phyloP scores from a whole-genome alignment of 1,284 basidiomycete genomes.

The Cutaneotrichosporon mucoides region DNA sequence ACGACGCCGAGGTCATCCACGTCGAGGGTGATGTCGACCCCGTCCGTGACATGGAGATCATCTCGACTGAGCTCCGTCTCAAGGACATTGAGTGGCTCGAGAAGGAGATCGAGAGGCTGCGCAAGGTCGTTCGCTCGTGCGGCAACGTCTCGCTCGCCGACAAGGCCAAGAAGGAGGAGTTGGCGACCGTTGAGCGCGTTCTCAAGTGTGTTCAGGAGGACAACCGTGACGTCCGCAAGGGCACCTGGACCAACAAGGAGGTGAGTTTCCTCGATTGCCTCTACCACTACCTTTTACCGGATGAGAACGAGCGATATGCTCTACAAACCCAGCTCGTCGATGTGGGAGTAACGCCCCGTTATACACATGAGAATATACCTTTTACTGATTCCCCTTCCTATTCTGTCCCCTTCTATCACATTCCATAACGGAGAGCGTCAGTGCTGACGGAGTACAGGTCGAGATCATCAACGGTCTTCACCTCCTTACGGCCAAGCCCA shows the following conservation, averaged over 20 bases:
- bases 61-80: conserved; percentile 84
- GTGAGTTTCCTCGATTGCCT: conserved; percentile 53
- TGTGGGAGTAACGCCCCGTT: conserved; percentile 67
- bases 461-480: conserved; percentile 91
- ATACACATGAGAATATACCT: conserved; percentile 54
- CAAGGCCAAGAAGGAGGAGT: conserved; percentile 95
- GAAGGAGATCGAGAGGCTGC: conserved; percentile 77
- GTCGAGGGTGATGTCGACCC: conserved; percentile 99
- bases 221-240: conserved; percentile 88
- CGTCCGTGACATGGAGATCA: conserved; percentile 95
- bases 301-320: conserved; percentile 74
- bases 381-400: conserved; percentile 16
- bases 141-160: conserved; percentile 82
- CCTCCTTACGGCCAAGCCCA: conserved; percentile 93
- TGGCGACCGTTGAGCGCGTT: conserved; percentile 82
- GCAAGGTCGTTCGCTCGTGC: conserved; percentile 59
- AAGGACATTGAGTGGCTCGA: conserved; percentile 99
- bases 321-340: conserved; percentile 69
- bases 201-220: conserved; percentile 75
- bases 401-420: neutral
- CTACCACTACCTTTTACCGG: conserved; percentile 31
- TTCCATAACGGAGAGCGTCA: neutral
- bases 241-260: conserved; percentile 96
- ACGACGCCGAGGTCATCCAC: conserved; percentile 97
- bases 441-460: conserved; percentile 58